Evolutionary conservation across 257 asterid species (phyloP), one percentile per base, ranked within the genome.

Genomic region (Nicotiana paniculata): DNA sequence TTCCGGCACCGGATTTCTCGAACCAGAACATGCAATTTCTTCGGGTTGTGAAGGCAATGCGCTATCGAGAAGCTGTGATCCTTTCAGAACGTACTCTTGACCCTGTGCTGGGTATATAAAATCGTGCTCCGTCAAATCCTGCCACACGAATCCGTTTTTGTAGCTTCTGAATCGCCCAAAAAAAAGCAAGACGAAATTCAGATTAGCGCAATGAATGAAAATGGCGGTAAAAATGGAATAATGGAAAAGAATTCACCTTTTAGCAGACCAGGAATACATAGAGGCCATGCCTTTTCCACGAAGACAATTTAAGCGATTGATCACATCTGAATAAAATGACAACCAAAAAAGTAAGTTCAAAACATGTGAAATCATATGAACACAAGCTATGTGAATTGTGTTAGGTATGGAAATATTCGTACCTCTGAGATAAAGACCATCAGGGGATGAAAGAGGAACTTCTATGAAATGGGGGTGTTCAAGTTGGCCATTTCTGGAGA

Each of bases 391-490:
- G 0, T 11, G 28, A 39, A 8, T 58, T 9, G 8, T n/a, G 7
- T 65, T 8, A 43, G 63, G 10, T 43, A 9, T 43, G 46, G 53
- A 8, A 6, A 4, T 62, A 1, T n/a, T 9, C 10, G 4, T 66
- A 94, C 98, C 98, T 85, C 83, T 84, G 48, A 93, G 95, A 83
- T 85, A 89, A 68, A 95, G 95, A 46, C 92, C 94, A 4, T 86
- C 84, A 0, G 91, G 86, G 26, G 94, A 89, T 69, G 97, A 92
- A 62, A 92, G 91, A 46, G 93, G 89, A 53, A 95, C 98, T 87
- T 95, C 98, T 91, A 93, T 93, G 91, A 95, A 95, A 91, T 95
- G 99, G 3, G 99, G 99, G 63, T 93, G 99, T 77, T 93, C 93
- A n/a, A 93, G 97, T 77, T 93, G 97, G 72, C 98, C 97, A 80